Conservation (phyloP, 2,329 filamentous ascomycete genomes). For the Plectosphaerella cucumerina region DNA sequence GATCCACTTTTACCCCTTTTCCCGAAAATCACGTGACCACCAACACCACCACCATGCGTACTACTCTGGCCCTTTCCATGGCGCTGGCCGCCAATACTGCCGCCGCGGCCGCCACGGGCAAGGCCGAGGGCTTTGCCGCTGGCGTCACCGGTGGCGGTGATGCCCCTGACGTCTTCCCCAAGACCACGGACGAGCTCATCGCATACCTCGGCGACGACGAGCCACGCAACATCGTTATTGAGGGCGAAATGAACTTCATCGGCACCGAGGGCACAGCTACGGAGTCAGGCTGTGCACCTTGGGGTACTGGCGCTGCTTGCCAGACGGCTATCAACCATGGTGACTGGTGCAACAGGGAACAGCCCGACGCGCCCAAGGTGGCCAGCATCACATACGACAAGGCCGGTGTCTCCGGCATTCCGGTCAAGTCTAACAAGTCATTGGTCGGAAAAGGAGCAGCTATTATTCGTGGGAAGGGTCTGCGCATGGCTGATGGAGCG, state of each 20-base stretch:
- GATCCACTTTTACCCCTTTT: background rate
- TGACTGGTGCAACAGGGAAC: conserved; percentile 1
- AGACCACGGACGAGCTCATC: conserved; percentile 37
- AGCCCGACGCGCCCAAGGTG: background rate
- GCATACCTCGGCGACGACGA: conserved; percentile 14
- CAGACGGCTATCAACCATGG: conserved; percentile 14
- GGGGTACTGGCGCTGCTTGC: conserved; percentile 13
- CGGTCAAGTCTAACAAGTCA: conserved; percentile 8
- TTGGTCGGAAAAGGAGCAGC: conserved; percentile 8
- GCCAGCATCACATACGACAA: conserved; percentile 8
- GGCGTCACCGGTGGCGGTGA: conserved; percentile 48
- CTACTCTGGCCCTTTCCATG: too few relatives aligned
- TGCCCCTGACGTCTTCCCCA: conserved; percentile 36
- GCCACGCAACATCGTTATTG: conserved; percentile 17
- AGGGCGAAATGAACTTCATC: too few relatives aligned
- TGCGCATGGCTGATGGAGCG: conserved; percentile 2
- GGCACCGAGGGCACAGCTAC: conserved; percentile 15
- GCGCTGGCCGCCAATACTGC: background rate
- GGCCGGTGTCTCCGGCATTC: conserved; percentile 5
- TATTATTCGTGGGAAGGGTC: conserved; percentile 9
- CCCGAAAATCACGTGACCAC: background rate
- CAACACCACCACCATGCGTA: too few relatives aligned
- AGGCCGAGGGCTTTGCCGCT: conserved; percentile 23
- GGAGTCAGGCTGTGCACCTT: conserved; percentile 20
- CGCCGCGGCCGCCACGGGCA: conserved; percentile 17